A percentile compares a stretch with the other conserved stretches of the same genome.
These are phyloP conservation scores for Nicotiana paniculata DNA, from an alignment of 257 asterid genomes.

Conservation along the genomic window DNA sequence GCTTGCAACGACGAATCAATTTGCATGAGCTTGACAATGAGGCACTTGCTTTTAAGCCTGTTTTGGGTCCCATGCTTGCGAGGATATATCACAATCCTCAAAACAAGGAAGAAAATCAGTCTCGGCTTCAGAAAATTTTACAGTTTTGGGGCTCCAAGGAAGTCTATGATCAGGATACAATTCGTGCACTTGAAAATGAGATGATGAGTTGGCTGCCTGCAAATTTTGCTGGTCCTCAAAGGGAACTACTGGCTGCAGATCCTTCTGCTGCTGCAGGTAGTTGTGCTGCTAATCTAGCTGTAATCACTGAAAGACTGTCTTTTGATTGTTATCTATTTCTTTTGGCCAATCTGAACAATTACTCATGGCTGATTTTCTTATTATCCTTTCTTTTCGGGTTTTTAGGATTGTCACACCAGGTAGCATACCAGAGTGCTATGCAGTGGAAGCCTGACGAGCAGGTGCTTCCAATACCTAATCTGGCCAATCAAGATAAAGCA, in stretches of 20 bases:
- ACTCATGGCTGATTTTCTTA: neutral
- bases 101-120: slow-evolving; percentile 41
- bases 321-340: neutral
- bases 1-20: slow-evolving; percentile 77
- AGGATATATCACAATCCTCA: slow-evolving; percentile 72
- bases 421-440: slow-evolving; percentile 25
- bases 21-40: slow-evolving; percentile 82
- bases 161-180: neutral
- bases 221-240: slow-evolving; percentile 22
- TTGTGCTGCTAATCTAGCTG: neutral
- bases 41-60: slow-evolving; percentile 89
- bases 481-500: slow-evolving; percentile 53
- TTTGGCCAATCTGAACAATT: neutral
- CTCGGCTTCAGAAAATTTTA: slow-evolving; percentile 33
- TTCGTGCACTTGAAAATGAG: slow-evolving; percentile 36
- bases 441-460: slow-evolving; percentile 61
- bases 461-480: slow-evolving; percentile 18
- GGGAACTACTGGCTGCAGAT: slow-evolving; percentile 39
- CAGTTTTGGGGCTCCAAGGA: neutral
- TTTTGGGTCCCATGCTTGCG: slow-evolving; percentile 82
- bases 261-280: slow-evolving; percentile 50
- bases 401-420: neutral
- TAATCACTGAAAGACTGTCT: neutral
- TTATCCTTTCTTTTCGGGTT: neutral
- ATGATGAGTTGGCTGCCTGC: slow-evolving; percentile 32